Evolutionary conservation across 1,284 basidiomycete species (phyloP).

Genomic region (Wolfiporia cocos): DNA sequence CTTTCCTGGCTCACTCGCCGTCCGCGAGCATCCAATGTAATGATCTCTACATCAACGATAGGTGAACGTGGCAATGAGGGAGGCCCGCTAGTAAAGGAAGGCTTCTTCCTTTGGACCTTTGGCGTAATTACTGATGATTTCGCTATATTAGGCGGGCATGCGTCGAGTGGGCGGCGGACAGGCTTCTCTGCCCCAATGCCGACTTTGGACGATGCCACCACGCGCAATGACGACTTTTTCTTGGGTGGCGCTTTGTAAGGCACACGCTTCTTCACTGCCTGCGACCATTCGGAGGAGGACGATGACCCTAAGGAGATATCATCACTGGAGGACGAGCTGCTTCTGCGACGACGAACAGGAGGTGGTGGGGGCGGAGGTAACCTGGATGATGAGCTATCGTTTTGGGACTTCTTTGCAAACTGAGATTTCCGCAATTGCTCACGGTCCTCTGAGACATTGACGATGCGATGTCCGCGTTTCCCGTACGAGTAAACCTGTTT

Average conservation of each 20-base stretch:
- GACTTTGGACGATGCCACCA: too few species aligned
- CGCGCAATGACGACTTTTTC: too few species aligned
- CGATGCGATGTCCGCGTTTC: slow-evolving; percentile 55
- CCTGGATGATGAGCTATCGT: background rate
- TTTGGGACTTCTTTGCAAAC: background rate
- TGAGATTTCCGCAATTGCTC: slow-evolving; percentile 10
- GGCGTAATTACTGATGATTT: slow-evolving; percentile 31
- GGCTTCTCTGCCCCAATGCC: slow-evolving; percentile 20
- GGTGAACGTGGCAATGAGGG: slow-evolving; percentile 33
- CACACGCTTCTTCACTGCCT: background rate
- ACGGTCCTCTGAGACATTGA: slow-evolving; percentile 40
- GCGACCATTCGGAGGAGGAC: background rate
- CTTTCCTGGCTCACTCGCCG: slow-evolving; percentile 48
- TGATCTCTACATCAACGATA: slow-evolving; percentile 58
- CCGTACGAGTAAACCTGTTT: slow-evolving; percentile 71
- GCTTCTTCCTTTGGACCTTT: slow-evolving; percentile 21
- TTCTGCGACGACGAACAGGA: too few species aligned
- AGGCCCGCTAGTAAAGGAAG: slow-evolving; percentile 21
- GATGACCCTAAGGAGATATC: too few species aligned
- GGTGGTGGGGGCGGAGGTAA: too few species aligned
- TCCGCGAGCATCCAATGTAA: slow-evolving; percentile 54
- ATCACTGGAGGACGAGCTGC: too few species aligned
- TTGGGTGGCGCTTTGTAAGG: background rate
- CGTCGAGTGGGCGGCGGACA: slow-evolving; percentile 36
- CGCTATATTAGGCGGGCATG: slow-evolving; percentile 35